Percentiles rank a stretch among this genome's conserved stretches.
These are phyloP conservation scores for Cadophora gregata DNA, from an alignment of 2,329 filamentous ascomycete genomes.

Conservation along the genomic window DNA sequence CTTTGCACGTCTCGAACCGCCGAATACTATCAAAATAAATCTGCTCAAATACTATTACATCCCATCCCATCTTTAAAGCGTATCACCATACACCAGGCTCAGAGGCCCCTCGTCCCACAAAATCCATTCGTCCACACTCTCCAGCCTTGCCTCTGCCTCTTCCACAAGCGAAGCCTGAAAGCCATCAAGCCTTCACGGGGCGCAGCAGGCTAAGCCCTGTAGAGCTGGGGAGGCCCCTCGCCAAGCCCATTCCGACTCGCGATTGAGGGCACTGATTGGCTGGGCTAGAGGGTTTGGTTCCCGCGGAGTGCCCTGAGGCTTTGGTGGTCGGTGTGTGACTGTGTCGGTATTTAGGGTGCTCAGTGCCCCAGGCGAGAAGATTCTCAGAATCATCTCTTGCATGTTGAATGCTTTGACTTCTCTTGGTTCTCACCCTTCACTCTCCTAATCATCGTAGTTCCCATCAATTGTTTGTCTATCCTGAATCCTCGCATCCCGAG, in stretches of 20 bases:
- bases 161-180: not conserved
- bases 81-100: not conserved
- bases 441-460: not conserved
- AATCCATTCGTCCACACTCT: not conserved
- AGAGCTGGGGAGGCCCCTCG: constrained; percentile 2
- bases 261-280: not conserved
- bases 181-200: not conserved
- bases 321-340: constrained; percentile 16
- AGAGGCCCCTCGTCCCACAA: constrained; percentile 9
- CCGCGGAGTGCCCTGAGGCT: not conserved
- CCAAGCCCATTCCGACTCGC: not conserved
- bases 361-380: constrained; percentile 6
- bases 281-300: not conserved
- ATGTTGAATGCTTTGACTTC: not conserved
- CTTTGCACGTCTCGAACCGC: too few species aligned
- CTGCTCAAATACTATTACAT: too few species aligned
- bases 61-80: not conserved
- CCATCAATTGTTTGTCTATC: too few species aligned
- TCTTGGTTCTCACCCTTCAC: not conserved
- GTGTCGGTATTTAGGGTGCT: not conserved
- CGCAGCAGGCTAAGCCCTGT: constrained; percentile 1
- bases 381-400: not conserved
- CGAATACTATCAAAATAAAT: too few species aligned
- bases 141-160: not conserved
- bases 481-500: too few species aligned